These are phyloP conservation scores for Quercus parvula DNA, from an alignment of 306 rosid species.

Conservation along the genomic window DNA sequence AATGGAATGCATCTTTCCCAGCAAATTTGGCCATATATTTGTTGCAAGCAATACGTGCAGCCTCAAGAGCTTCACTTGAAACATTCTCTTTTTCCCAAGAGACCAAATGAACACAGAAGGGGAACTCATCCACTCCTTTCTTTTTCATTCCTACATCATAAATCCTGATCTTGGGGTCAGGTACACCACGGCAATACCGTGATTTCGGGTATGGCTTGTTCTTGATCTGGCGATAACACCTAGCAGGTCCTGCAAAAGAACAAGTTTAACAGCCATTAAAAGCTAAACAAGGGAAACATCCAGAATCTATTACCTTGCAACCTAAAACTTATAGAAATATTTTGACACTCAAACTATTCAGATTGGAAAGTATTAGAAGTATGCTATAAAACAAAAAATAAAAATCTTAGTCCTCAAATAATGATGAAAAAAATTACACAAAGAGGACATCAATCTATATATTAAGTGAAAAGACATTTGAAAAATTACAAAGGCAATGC, in stretches of 20 bases:
- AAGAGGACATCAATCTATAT: too few relatives aligned
- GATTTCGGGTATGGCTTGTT: slow-evolving; percentile 87
- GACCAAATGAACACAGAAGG: slow-evolving; percentile 85
- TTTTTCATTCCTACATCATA: slow-evolving; percentile 92
- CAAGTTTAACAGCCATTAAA: background rate
- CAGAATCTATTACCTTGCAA: background rate
- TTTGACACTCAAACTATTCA: background rate
- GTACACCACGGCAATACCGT: slow-evolving; percentile 87
- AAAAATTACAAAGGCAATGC: too few relatives aligned
- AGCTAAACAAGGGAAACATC: background rate
- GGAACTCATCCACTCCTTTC: slow-evolving; percentile 92
- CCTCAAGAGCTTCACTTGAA: slow-evolving; percentile 83
- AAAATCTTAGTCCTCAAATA: too few relatives aligned
- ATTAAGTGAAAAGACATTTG: too few relatives aligned
- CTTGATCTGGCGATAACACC: slow-evolving; percentile 79
- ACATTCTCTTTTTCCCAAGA: slow-evolving; percentile 93
- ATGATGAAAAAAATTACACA: too few relatives aligned
- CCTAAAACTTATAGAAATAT: background rate
- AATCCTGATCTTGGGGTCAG: slow-evolving; percentile 88
- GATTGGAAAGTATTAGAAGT: background rate
- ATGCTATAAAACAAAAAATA: background rate
- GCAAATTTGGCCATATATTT: slow-evolving; percentile 85
- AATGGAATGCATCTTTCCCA: slow-evolving; percentile 81
- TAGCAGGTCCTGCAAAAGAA: slow-evolving; percentile 61
- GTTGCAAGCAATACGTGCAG: slow-evolving; percentile 84